Percentiles rank a stretch among this genome's conserved stretches.
phyloP scores from a whole-genome alignment of 2,329 filamentous ascomycete genomes.

The Leptographium lundbergii region DNA sequence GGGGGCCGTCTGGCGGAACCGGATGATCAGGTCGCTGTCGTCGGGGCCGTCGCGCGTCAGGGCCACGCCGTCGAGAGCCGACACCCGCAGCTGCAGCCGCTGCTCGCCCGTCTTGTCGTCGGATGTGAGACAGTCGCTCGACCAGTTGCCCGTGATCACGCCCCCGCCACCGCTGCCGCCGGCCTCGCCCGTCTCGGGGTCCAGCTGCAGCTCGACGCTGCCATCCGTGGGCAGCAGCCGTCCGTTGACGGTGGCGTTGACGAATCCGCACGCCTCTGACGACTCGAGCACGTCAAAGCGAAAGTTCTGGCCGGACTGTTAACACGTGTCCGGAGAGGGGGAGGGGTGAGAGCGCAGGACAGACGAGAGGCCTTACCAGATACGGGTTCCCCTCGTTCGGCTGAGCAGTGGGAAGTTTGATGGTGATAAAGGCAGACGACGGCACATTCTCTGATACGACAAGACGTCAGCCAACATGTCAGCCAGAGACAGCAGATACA shows the following conservation, averaged over 20 bases:
- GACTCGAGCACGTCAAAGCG: constrained; percentile 33
- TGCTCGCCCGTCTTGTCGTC: constrained; percentile 28
- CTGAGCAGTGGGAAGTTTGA: constrained; percentile 13
- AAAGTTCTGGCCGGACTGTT: constrained; percentile 19
- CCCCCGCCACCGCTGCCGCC: constrained; percentile 6
- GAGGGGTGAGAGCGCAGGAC: not conserved
- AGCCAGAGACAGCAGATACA: not conserved
- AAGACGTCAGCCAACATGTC: not conserved
- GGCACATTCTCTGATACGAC: constrained; percentile 3
- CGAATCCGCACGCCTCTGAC: constrained; percentile 30
- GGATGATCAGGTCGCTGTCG: constrained; percentile 25
- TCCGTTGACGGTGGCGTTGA: constrained; percentile 34
- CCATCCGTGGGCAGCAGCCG: constrained; percentile 29
- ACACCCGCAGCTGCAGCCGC: constrained; percentile 29
- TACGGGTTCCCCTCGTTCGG: constrained; percentile 8
- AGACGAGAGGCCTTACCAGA: constrained; percentile 10
- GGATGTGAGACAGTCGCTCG: constrained; percentile 30
- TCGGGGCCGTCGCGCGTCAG: constrained; percentile 14
- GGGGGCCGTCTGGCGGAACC: constrained; percentile 33
- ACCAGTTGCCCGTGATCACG: constrained; percentile 31
- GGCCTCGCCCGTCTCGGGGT: constrained; percentile 16
- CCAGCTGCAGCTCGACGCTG: constrained; percentile 26
- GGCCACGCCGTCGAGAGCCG: constrained; percentile 27
- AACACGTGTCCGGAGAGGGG: not conserved
- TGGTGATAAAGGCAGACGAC: constrained; percentile 14